Percentiles rank a stretch among this genome's conserved stretches.
phyloP scores from a whole-genome alignment of 257 asterid species.

The Ballota nigra region DNA sequence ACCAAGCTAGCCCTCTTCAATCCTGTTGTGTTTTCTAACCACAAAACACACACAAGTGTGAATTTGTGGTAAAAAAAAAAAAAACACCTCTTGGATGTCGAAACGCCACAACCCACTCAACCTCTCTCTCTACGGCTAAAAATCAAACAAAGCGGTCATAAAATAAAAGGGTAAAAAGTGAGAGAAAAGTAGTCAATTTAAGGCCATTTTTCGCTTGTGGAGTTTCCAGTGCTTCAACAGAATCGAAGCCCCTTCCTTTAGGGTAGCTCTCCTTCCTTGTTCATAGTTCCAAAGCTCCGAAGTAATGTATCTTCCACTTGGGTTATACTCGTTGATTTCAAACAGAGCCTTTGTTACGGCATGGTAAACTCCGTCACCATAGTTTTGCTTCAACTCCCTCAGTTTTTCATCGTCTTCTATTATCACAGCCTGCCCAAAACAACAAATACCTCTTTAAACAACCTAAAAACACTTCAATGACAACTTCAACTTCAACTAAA shows the following conservation, averaged over 20 bases:
- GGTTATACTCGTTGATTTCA: conserved; percentile 81
- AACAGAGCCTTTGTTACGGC: conserved; percentile 61
- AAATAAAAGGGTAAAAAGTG: neutral
- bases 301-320: conserved; percentile 71
- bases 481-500: neutral
- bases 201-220: conserved; percentile 31
- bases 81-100: too few relatives aligned
- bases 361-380: conserved; percentile 52
- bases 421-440: conserved; percentile 47
- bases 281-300: conserved; percentile 82
- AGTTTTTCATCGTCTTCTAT: conserved; percentile 71
- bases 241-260: conserved; percentile 67
- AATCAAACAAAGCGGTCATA: neutral
- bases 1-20: neutral
- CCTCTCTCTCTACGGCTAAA: neutral
- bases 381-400: conserved; percentile 54
- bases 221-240: conserved; percentile 56
- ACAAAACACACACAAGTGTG: neutral
- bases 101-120: neutral
- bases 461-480: too few relatives aligned
- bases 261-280: conserved; percentile 60
- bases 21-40: neutral
- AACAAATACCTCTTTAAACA: neutral
- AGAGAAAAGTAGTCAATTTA: conserved; percentile 29
- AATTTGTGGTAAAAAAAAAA: neutral